Conservation (phyloP, 768 basidiomycete species). For the Boletales sp. region DNA sequence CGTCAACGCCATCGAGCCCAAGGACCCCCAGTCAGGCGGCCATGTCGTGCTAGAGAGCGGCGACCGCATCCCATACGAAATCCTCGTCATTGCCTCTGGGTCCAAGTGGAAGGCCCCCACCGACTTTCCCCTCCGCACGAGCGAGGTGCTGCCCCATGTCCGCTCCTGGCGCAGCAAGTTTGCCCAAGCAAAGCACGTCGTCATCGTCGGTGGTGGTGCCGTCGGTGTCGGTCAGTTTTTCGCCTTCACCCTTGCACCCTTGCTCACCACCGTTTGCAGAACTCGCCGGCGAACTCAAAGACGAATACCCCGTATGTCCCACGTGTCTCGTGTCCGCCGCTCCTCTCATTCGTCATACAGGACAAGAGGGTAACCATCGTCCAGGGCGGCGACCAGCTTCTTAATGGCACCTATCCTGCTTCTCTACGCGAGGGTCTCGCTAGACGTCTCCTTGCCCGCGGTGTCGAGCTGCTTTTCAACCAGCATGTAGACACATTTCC, state of each 20-base stretch:
- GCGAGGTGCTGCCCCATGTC: conserved; percentile 29
- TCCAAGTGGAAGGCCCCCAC: conserved; percentile 50
- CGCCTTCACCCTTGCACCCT: not conserved
- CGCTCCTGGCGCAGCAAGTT: conserved; percentile 31
- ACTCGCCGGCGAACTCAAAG: conserved; percentile 42
- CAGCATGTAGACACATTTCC: conserved; percentile 50
- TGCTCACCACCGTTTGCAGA: conserved; percentile 27
- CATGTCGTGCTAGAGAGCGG: conserved; percentile 50
- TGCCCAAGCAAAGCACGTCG: conserved; percentile 37
- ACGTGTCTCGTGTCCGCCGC: not conserved
- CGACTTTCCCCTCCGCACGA: conserved; percentile 37
- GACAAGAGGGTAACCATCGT: conserved; percentile 56
- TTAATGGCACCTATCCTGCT: conserved; percentile 54
- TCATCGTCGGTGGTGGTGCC: conserved; percentile 56
- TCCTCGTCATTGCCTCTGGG: conserved; percentile 61
- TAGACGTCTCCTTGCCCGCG: conserved; percentile 38
- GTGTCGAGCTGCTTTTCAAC: conserved; percentile 48
- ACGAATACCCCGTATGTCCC: conserved; percentile 37
- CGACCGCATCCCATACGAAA: conserved; percentile 46
- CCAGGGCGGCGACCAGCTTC: conserved; percentile 48
- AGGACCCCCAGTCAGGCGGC: conserved; percentile 33
- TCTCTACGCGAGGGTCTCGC: conserved; percentile 50
- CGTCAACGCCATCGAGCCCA: conserved; percentile 39
- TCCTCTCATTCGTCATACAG: conserved; percentile 15
- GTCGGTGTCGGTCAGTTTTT: conserved; percentile 44